These are phyloP conservation scores for Boechera divaricarpa DNA, from an alignment of 345 rosid genomes.

Conservation along the genomic window DNA sequence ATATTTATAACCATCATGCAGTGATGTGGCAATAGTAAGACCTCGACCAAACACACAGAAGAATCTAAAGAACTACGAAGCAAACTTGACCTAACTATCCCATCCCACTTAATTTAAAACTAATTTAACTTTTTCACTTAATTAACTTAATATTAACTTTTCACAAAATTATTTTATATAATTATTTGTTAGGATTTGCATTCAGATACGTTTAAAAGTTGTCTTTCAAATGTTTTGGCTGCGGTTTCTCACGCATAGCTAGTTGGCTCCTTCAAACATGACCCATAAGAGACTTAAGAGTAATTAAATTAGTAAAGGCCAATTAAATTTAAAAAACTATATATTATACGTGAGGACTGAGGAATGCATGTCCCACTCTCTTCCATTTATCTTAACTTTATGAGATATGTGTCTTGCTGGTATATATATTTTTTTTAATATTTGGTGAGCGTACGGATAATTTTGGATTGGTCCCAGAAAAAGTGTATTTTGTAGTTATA, in stretches of 20 bases:
- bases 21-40: slow-evolving; percentile 44
- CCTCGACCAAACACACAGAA: slow-evolving; percentile 34
- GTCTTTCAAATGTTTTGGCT: slow-evolving; percentile 44
- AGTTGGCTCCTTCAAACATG: slow-evolving; percentile 47
- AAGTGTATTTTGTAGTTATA: slow-evolving; percentile 33
- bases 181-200: slow-evolving; percentile 35
- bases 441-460: slow-evolving; percentile 37
- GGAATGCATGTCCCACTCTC: slow-evolving; percentile 32
- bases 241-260: slow-evolving; percentile 44
- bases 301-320: slow-evolving; percentile 36
- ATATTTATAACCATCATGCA: slow-evolving; percentile 27
- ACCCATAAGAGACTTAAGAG: slow-evolving; percentile 39
- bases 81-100: slow-evolving; percentile 52
- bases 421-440: not conserved
- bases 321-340: slow-evolving; percentile 11
- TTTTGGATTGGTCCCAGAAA: slow-evolving; percentile 36
- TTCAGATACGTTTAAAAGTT: slow-evolving; percentile 42
- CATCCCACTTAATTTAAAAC: slow-evolving; percentile 34
- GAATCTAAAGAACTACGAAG: slow-evolving; percentile 43
- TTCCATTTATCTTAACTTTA: slow-evolving; percentile 2
- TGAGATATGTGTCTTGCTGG: not conserved
- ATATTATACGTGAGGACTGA: slow-evolving; percentile 2
- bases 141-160: not conserved
- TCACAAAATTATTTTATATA: not conserved
- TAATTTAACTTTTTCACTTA: slow-evolving; percentile 5